phyloP scores from a whole-genome alignment of 352 stramenopile genomes.

The Plasmopara viticola region DNA sequence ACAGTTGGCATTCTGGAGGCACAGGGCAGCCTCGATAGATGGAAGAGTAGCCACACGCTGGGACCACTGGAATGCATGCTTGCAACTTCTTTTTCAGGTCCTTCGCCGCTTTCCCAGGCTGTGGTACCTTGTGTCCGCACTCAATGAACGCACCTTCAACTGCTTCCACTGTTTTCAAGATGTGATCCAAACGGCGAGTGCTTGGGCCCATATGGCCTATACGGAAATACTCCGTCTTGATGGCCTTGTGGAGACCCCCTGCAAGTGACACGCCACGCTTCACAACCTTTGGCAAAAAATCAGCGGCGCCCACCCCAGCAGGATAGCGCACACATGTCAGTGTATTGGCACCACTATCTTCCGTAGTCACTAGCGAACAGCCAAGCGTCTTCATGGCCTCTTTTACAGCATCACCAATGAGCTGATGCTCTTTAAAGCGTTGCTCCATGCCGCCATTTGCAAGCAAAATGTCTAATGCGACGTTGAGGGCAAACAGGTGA shows the following conservation, averaged over 20 bases:
- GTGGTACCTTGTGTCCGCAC: constrained; percentile 56
- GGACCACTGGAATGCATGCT: constrained; percentile 41
- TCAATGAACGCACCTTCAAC: constrained; percentile 67
- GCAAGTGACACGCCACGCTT: constrained; percentile 67
- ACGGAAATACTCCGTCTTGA: constrained; percentile 83
- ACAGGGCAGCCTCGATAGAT: constrained; percentile 58
- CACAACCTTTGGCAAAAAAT: constrained; percentile 70
- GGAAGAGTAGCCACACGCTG: constrained; percentile 31
- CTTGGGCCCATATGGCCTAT: constrained; percentile 81
- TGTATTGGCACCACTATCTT: constrained; percentile 51
- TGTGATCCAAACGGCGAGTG: constrained; percentile 65
- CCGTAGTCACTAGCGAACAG: constrained; percentile 49
- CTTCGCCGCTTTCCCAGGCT: constrained; percentile 46
- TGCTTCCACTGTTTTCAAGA: constrained; percentile 62
- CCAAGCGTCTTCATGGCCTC: constrained; percentile 58
- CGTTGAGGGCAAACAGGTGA: constrained; percentile 70
- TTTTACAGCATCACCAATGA: constrained; percentile 58
- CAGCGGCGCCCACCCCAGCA: constrained; percentile 43
- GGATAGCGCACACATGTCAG: constrained; percentile 75
- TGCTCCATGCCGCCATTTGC: constrained; percentile 74
- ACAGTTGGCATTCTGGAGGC: constrained; percentile 64
- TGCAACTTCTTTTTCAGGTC: constrained; percentile 55
- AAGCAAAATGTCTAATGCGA: constrained; percentile 55
- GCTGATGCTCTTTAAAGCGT: constrained; percentile 61
- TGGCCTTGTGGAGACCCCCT: constrained; percentile 67